Evolutionary conservation across 805 yeast genomes (phyloP), one percentile per base, ranked within the genome.

Genomic region (Ogataea angusta): DNA sequence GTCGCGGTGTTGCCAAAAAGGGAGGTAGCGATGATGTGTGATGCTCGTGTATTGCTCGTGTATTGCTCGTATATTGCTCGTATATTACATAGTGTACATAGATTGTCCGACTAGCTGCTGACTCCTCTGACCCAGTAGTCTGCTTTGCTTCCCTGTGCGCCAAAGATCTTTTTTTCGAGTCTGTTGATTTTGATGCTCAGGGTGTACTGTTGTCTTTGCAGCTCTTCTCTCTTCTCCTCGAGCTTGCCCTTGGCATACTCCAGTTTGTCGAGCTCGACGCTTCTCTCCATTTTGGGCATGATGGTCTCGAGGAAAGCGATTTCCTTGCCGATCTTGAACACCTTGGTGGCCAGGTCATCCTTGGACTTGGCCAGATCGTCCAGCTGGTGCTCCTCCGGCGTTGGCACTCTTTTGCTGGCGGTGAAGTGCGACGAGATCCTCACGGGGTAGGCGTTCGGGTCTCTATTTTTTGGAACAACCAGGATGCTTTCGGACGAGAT

Each of bases 71-170:
- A 19, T 19, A 19, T 19, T 19, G 8, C 21, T 7, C 17, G 30
- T 30, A 15, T 12, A 10, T 18, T 31, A 18, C 19, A 31, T 24
- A 24, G 27, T 24, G 34, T 31, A 21, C 22, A 30, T 17, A 21
- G 2, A 8, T 17, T 10, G 27, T 7, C 8, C 34, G 23, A 10
- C n/a, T 32, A 56, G 36, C 29, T 67, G 68, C 71, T 69, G 67
- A 69, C 72, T 56, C 78, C 76, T 67, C 78, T 73, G 57, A 72
- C 73, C 77, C 66, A 63, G 69, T 72, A 75, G 67, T 73, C 76
- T 59, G 78, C 76, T 62, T 70, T 69, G 10, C 61, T 58, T 15
- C 60, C 61, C 27, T 59, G 49, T 28, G 37, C 50, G 15, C 66
- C 66, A 42, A 59, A 54, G 9, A 60, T 43, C 27, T 46, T 52